Base-by-base conservation (phyloP, 352 stramenopile genomes). In the Pilasporangium apinafurcum region DNA sequence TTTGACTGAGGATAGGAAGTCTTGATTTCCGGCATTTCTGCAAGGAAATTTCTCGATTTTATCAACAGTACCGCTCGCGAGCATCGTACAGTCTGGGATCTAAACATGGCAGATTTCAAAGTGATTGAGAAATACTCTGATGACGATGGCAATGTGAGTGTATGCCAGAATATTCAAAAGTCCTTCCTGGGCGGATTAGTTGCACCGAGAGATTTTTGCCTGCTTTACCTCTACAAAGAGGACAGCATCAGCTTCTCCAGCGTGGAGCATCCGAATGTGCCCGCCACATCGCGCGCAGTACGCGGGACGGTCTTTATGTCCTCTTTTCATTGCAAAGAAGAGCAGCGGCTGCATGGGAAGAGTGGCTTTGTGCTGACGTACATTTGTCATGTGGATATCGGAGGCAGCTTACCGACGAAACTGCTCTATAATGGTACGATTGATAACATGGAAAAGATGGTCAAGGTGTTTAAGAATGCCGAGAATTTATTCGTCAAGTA, bases 381-480 rank as follows among this genome's bases (percentile, higher is more conserved):
- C 47, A 56, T 83, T 37, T 65, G 61, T 18, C 68, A 85, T 27
- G 63, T 67, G 25, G 68, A 83, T 45, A 74, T 83, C 33, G 50
- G 58, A 18, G 66, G 68, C 27, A 71, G 53, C 34, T 47, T 85
- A 25, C 68, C 72, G 0, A 40, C 56, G 8, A 70, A 67, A 20
- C 53, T 85, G 22, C 56, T 79, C 14, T 72, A 81, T 51, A 83
- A 61, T 40, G 72, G 68, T 31, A 75, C 62, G 30, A 62, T 76
- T 22, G 71, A 84, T 64, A 80, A 62, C 47, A 70, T 83, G 63
- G 56, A 68, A 31, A 83, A 81, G 44, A 65, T 81, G 50, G 56
- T 74, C 25, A 76, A 72, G 37, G 54, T 68, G 18, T 79, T 78
- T 46, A 53, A 59, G 17, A 50, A 73, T 10, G 65, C 64, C 8